phyloP scores from a whole-genome alignment of 129 eudicot genomes.

The Kitagawia praeruptora region DNA sequence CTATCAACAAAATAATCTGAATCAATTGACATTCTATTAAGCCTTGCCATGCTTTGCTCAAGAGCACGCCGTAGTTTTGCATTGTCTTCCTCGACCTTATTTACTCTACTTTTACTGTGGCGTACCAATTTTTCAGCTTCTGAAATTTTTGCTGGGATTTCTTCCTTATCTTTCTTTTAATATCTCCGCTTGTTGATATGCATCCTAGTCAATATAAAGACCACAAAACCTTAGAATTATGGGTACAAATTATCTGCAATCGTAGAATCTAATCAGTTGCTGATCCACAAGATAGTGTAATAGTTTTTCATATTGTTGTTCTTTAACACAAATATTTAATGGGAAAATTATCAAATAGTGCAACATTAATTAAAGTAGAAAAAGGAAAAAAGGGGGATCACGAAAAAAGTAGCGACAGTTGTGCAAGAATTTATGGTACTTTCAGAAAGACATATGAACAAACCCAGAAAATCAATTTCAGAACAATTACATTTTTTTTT shows the following conservation, averaged over 20 bases:
- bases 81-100: slow-evolving; percentile 89
- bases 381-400: background rate
- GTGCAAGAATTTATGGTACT: background rate
- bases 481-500: background rate
- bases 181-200: slow-evolving; percentile 50
- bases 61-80: slow-evolving; percentile 86
- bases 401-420: background rate
- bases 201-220: slow-evolving; percentile 38
- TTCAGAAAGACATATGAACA: background rate
- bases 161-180: slow-evolving; percentile 63
- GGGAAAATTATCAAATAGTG: background rate
- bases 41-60: slow-evolving; percentile 97
- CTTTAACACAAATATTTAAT: background rate
- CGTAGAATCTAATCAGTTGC: background rate
- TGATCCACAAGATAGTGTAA: background rate
- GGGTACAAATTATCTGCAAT: background rate
- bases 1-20: slow-evolving; percentile 93
- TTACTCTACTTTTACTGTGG: slow-evolving; percentile 71
- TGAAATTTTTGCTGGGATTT: slow-evolving; percentile 41
- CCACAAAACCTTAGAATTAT: background rate
- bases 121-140: slow-evolving; percentile 51
- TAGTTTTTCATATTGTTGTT: background rate
- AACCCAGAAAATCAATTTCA: background rate
- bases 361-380: background rate
- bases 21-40: slow-evolving; percentile 96